Evolutionary conservation across 441 rosid genomes (phyloP).

Genomic region (Cnidoscolus chayamansa): DNA sequence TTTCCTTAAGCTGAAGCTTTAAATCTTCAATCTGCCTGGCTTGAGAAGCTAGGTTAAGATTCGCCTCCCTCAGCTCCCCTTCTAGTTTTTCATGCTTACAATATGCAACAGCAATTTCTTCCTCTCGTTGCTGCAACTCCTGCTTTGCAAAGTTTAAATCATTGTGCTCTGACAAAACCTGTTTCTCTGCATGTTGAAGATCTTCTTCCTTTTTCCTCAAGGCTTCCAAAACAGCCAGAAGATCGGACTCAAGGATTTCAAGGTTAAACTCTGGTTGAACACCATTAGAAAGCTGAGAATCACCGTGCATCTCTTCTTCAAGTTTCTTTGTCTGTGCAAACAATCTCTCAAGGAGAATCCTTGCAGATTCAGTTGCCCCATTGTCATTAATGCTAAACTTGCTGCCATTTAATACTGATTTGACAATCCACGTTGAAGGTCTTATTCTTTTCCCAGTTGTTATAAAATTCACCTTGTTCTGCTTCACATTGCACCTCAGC

Average conservation of each 20-base stretch:
- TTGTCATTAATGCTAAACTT: constrained; percentile 43
- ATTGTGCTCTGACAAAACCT: constrained; percentile 49
- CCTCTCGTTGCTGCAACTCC: constrained; percentile 51
- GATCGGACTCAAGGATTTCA: constrained; percentile 61
- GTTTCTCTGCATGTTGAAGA: constrained; percentile 53
- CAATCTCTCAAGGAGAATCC: constrained; percentile 57
- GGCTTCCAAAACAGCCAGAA: constrained; percentile 54
- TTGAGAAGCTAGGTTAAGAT: constrained; percentile 57
- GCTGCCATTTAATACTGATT: constrained; percentile 40
- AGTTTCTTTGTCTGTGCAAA: constrained; percentile 60
- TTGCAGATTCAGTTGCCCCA: constrained; percentile 50
- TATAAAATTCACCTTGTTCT: constrained; percentile 26
- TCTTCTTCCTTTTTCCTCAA: constrained; percentile 71
- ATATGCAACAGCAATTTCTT: constrained; percentile 41
- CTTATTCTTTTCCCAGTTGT: constrained; percentile 23
- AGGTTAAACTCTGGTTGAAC: constrained; percentile 32
- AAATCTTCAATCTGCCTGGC: constrained; percentile 64
- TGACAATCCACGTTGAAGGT: constrained; percentile 26
- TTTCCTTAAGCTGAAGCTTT: constrained; percentile 48
- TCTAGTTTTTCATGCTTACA: constrained; percentile 55
- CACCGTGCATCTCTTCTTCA: constrained; percentile 43
- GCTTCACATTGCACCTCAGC: constrained; percentile 38
- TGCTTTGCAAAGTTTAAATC: constrained; percentile 48
- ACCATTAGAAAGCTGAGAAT: constrained; percentile 31
- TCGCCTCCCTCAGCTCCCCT: constrained; percentile 51